These are phyloP conservation scores for Furcasterigmium furcatum DNA, from an alignment of 2,329 filamentous ascomycete species.

Conservation along the genomic window DNA sequence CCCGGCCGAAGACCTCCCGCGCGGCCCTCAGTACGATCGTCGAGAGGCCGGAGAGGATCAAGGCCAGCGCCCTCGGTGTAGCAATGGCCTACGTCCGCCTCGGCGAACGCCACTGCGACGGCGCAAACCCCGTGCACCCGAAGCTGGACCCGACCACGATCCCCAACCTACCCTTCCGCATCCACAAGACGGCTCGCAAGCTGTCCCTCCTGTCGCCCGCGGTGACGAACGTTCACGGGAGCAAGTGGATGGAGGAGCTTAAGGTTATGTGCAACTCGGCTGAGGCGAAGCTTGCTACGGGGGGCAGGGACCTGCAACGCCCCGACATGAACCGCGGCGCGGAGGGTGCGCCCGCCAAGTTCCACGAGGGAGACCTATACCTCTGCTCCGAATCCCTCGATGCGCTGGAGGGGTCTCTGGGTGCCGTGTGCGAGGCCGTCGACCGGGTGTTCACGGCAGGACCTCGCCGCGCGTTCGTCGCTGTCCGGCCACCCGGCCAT, in stretches of 20 bases:
- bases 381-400: conserved; percentile 81
- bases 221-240: conserved; percentile 88
- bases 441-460: conserved; percentile 72
- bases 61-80: conserved; percentile 77
- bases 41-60: conserved; percentile 87
- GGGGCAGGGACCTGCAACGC: conserved; percentile 74
- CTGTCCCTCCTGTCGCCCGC: conserved; percentile 70
- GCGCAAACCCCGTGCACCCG: conserved; percentile 64
- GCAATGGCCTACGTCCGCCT: conserved; percentile 88
- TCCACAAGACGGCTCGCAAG: conserved; percentile 73
- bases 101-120: conserved; percentile 74
- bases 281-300: conserved; percentile 71
- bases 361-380: conserved; percentile 91
- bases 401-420: conserved; percentile 86
- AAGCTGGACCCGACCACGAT: conserved; percentile 50
- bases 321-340: conserved; percentile 56
- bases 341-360: conserved; percentile 42
- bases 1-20: conserved; percentile 74
- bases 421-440: conserved; percentile 89
- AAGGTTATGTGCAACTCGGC: conserved; percentile 80
- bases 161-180: conserved; percentile 72
- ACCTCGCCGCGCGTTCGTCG: conserved; percentile 81
- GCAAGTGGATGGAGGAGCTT: conserved; percentile 90
- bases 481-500: conserved; percentile 88
- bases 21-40: conserved; percentile 76